Base-by-base conservation (phyloP, 192 early-diverging fungal species). In the Backusella luteola region DNA sequence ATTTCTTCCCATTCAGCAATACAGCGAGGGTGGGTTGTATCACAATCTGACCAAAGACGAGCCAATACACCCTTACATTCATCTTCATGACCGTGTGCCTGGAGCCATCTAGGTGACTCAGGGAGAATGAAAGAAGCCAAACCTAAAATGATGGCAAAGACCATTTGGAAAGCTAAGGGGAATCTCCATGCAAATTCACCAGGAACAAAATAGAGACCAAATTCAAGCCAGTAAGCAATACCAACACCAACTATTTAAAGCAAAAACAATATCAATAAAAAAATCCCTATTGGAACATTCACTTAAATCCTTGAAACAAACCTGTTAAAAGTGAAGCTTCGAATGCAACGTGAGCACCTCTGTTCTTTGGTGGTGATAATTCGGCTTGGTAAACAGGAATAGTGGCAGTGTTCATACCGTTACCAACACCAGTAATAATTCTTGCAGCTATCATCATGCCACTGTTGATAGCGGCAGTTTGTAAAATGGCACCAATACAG, bases 361-460 rank as follows among this genome's bases (percentile, higher is more conserved):
- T 77, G 4, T 73, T 76, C 35, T 77, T 78, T 26, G 80, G 76
- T 59, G 80, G 80, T 11, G 76, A 78, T 6, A 82, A 70, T 73
- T 82, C 80, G 6, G 76, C 74, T 69, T 82, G 77, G 35, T 78
- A 78, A 0, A 82, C 80, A 49, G 75, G 76, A 66, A 78, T 82
- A 26, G 77, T 78, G 29, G 80, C 76, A 19, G 80, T 82, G 44
- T 78, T 82, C 66, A 78, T 75, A 69, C 80, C 80, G n/a, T 78
- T 82, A 9, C 81, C 77, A n/a, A 83, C 67, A 79, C 81, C 81
- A 52, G 81, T 79, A 56, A 82, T 63, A n/a, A 82, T 78, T 73
- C 80, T 77, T 76, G 80, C 80, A 44, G 70, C 73, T 59, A 82
- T 82, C 80, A 82, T 82, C 77, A 78, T 77, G 34, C 39, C 69